These are phyloP conservation scores for Chaetomidium leptoderma DNA, from an alignment of 495 filamentous ascomycete species.

Conservation along the genomic window DNA sequence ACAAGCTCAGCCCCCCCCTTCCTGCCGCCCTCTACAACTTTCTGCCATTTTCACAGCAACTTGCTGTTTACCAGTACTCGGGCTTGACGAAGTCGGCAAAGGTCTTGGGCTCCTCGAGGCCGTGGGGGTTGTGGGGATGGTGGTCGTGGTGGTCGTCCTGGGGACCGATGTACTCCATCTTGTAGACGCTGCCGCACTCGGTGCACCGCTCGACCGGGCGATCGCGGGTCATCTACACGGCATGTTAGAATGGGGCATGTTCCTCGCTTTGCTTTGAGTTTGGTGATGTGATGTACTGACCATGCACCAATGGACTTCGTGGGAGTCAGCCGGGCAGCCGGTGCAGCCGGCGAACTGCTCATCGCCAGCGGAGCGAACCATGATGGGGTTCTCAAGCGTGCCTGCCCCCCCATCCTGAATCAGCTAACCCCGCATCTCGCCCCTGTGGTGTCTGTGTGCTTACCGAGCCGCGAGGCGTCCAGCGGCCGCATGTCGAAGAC, in stretches of 20 bases:
- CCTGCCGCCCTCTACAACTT: neutral
- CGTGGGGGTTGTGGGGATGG: constrained; percentile 52
- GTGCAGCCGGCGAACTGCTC: constrained; percentile 98
- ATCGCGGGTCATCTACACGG: constrained; percentile 69
- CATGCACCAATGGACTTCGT: constrained; percentile 82
- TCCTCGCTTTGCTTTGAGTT: too few species aligned
- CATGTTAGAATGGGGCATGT: neutral
- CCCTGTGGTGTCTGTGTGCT: constrained; percentile 30
- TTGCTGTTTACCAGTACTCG: constrained; percentile 67
- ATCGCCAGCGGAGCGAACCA: constrained; percentile 83
- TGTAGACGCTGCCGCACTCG: constrained; percentile 92
- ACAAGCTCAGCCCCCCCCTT: constrained; percentile 9
- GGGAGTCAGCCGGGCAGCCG: constrained; percentile 85
- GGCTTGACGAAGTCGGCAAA: constrained; percentile 90
- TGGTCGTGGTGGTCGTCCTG: constrained; percentile 57
- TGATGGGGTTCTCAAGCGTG: constrained; percentile 83
- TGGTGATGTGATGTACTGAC: constrained; percentile 56
- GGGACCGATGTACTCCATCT: constrained; percentile 93
- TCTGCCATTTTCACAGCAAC: neutral
- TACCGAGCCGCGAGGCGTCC: constrained; percentile 69
- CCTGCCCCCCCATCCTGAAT: constrained; percentile 51
- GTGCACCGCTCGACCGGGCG: constrained; percentile 89
- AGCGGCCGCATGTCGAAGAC: constrained; percentile 98
- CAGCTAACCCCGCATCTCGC: constrained; percentile 4
- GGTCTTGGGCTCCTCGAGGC: constrained; percentile 78